phyloP scores from a whole-genome alignment of 2,329 filamentous ascomycete species.

The Neobulgaria alba region DNA sequence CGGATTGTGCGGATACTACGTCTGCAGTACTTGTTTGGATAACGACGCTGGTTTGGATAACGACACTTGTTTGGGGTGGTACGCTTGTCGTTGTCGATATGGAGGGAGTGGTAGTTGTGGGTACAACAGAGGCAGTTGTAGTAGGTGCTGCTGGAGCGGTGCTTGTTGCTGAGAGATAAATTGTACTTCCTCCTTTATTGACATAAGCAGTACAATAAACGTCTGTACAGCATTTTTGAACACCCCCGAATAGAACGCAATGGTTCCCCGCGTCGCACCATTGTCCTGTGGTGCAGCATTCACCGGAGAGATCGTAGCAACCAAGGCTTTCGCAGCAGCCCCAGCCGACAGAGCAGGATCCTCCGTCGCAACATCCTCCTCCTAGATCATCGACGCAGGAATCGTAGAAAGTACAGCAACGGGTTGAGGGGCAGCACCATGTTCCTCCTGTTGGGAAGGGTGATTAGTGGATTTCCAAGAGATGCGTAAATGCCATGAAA shows the following conservation, averaged over 20 bases:
- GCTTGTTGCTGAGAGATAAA: not conserved
- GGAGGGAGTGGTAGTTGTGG: no score
- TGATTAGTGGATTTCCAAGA: no score
- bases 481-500: no score
- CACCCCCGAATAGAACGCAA: not conserved
- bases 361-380: not conserved
- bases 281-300: not conserved
- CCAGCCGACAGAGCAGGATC: not conserved
- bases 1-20: no score
- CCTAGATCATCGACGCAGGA: not conserved
- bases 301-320: not conserved
- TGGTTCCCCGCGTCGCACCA: not conserved
- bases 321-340: not conserved
- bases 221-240: constrained; percentile 1
- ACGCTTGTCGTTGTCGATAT: no score
- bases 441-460: no score
- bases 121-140: not conserved
- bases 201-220: constrained; percentile 1
- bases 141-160: not conserved
- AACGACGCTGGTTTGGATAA: no score
- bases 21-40: no score
- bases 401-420: not conserved
- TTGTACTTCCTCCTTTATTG: not conserved
- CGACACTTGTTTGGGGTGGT: no score
- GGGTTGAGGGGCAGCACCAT: not conserved